Conservation (phyloP, 2,329 filamentous ascomycete species). For the Biscogniauxia marginata region DNA sequence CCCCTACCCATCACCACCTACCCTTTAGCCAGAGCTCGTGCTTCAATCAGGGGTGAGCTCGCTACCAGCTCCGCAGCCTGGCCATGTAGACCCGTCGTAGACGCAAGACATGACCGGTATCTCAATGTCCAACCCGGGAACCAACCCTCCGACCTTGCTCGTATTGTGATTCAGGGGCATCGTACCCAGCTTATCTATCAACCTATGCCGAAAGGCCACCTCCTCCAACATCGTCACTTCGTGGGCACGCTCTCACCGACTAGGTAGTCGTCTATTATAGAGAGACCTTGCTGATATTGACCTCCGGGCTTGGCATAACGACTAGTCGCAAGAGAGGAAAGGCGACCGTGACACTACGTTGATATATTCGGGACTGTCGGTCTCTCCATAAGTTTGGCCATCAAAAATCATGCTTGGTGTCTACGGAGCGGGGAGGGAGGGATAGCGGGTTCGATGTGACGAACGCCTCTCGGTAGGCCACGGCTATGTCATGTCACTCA, state of each 20-base stretch:
- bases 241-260: not conserved
- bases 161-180: not conserved
- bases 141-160: not conserved
- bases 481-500: constrained; percentile 24
- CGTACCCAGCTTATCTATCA: not conserved
- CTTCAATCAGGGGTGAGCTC: not conserved
- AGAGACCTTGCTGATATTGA: not conserved
- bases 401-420: constrained; percentile 16
- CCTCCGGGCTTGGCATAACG: not conserved
- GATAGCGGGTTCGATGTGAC: constrained; percentile 13
- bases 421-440: constrained; percentile 22
- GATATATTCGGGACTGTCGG: constrained; percentile 10
- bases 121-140: not conserved
- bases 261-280: not conserved
- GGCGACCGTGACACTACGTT: constrained; percentile 3
- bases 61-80: not conserved
- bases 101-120: not conserved
- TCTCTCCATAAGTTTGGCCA: constrained; percentile 5
- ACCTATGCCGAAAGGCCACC: not conserved
- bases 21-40: not conserved
- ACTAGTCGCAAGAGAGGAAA: not conserved
- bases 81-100: not conserved
- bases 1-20: not conserved
- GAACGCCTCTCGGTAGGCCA: constrained; percentile 20
- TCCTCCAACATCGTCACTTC: not conserved